These are phyloP conservation scores for Macroventuria anomochaeta DNA, from an alignment of 2,329 filamentous ascomycete genomes.

Conservation along the genomic window DNA sequence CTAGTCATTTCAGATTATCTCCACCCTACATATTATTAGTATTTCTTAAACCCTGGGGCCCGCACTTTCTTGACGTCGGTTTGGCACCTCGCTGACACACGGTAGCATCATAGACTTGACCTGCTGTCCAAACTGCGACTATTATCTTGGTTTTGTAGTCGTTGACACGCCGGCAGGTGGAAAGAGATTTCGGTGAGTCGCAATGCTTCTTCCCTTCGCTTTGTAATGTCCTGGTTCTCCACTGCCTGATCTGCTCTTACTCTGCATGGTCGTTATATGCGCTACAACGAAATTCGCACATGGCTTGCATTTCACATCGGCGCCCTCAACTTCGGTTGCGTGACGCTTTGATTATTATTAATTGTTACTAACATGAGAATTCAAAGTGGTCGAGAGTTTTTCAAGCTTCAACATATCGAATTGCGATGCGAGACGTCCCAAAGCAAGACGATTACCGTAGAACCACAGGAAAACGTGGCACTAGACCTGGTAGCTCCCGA, in stretches of 20 bases:
- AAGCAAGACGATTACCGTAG: constrained; percentile 31
- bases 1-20: constrained; percentile 45
- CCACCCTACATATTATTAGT: constrained; percentile 48
- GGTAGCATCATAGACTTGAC: constrained; percentile 13
- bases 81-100: constrained; percentile 10
- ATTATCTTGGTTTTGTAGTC: constrained; percentile 37
- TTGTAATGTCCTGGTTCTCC: neutral
- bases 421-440: constrained; percentile 45
- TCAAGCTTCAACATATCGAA: constrained; percentile 49
- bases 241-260: neutral
- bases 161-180: constrained; percentile 37
- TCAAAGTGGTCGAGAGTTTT: constrained; percentile 47
- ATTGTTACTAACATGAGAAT: neutral
- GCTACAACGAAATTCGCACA: neutral
- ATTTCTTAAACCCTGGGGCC: constrained; percentile 43
- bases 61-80: constrained; percentile 10
- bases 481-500: constrained; percentile 29
- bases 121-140: constrained; percentile 11
- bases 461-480: constrained; percentile 34
- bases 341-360: neutral
- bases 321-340: neutral
- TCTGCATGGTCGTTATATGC: neutral
- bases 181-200: constrained; percentile 44
- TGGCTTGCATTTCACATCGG: neutral
- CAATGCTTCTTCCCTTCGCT: constrained; percentile 6